Percentiles rank a stretch among this genome's conserved stretches.
Evolutionary conservation across 179 eudicot genomes (phyloP).

Genomic region (Beta macrorhiza): DNA sequence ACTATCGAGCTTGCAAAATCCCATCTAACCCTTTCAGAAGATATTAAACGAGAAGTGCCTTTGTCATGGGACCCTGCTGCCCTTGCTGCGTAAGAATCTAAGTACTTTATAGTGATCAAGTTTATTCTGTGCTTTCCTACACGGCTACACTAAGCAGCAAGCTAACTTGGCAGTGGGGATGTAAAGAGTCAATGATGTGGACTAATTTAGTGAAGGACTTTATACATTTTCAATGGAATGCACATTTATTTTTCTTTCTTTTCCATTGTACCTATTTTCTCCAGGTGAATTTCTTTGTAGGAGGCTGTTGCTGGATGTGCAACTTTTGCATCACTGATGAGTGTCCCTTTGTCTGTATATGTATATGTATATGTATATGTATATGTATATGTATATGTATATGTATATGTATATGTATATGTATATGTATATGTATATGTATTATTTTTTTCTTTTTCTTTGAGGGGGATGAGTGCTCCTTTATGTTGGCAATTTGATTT

Average conservation of each 20-base stretch:
- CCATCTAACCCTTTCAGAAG: slow-evolving; percentile 58
- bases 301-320: neutral
- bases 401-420: no score
- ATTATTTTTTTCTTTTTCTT: no score
- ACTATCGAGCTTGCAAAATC: slow-evolving; percentile 72
- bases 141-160: neutral
- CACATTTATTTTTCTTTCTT: neutral
- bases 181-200: neutral
- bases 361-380: no score
- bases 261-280: neutral
- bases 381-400: no score
- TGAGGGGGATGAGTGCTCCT: no score
- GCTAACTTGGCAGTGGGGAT: neutral
- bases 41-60: slow-evolving; percentile 83
- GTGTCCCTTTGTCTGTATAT: no score
- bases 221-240: neutral
- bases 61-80: slow-evolving; percentile 84
- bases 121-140: neutral
- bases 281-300: neutral
- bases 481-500: no score
- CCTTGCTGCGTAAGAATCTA: slow-evolving; percentile 71
- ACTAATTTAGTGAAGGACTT: neutral
- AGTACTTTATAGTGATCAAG: neutral
- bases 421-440: no score
- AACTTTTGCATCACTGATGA: neutral